Conservation (phyloP, 164 flowering plant species). For the Chimonanthus salicifolius region DNA sequence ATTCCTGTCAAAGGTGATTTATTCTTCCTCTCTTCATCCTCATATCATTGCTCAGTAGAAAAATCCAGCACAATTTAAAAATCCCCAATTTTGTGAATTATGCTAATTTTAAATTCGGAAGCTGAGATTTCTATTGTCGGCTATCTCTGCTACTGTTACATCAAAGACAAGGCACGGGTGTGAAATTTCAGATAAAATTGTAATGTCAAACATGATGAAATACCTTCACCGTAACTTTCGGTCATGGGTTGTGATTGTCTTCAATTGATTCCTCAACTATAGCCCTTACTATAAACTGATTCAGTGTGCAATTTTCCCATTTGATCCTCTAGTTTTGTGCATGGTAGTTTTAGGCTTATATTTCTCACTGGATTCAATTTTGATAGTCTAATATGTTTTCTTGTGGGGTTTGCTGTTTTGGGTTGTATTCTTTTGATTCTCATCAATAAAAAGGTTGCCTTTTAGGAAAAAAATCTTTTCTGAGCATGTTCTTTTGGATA, state of each 20-base stretch:
- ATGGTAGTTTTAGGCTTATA: background rate
- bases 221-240: background rate
- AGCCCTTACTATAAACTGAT: too few relatives aligned
- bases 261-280: background rate
- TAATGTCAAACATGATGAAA: background rate
- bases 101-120: too few relatives aligned
- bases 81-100: too few relatives aligned
- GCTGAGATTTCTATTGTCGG: too few relatives aligned
- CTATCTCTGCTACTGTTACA: background rate
- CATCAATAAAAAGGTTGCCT: too few relatives aligned
- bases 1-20: constrained; percentile 58
- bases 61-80: too few relatives aligned
- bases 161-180: background rate
- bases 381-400: too few relatives aligned
- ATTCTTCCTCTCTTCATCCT: background rate
- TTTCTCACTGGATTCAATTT: background rate
- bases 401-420: too few relatives aligned
- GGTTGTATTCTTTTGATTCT: too few relatives aligned
- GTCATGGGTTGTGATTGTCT: background rate
- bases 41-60: too few relatives aligned
- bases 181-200: background rate
- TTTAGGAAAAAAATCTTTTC: too few relatives aligned
- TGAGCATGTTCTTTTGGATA: too few relatives aligned
- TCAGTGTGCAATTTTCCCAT: background rate
- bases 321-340: background rate